Evolutionary conservation across 257 asterid genomes (phyloP).

Genomic region (Ilex asprella): DNA sequence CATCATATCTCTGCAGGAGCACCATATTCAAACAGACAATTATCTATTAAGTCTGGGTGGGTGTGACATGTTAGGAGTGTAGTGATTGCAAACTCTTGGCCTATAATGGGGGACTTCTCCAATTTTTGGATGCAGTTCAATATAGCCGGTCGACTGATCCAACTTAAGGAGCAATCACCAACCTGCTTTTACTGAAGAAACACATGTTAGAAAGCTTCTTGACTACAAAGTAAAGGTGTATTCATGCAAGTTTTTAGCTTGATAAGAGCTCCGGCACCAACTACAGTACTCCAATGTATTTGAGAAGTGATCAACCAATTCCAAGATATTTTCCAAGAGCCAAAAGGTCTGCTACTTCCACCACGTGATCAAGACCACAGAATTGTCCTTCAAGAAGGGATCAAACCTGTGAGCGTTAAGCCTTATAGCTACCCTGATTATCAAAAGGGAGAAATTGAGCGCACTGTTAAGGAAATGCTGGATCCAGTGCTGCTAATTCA

Average conservation of each 20-base stretch:
- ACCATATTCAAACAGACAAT: neutral
- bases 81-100: neutral
- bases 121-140: too few relatives aligned
- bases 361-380: neutral
- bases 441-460: neutral
- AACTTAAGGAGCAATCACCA: too few relatives aligned
- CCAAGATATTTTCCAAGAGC: neutral
- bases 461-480: neutral
- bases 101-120: neutral
- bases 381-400: neutral
- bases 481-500: neutral
- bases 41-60: neutral
- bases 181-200: neutral
- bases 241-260: too few relatives aligned
- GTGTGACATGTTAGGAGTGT: neutral
- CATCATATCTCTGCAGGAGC: neutral
- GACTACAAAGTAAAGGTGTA: too few relatives aligned
- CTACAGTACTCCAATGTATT: neutral
- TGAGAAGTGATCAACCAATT: neutral
- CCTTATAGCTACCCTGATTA: neutral
- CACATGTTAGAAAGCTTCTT: too few relatives aligned
- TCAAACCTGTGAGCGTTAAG: neutral
- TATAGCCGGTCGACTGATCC: neutral
- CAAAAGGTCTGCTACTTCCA: neutral
- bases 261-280: too few relatives aligned